Conservation (phyloP, 805 yeast genomes). For the Saturnispora bothae region DNA sequence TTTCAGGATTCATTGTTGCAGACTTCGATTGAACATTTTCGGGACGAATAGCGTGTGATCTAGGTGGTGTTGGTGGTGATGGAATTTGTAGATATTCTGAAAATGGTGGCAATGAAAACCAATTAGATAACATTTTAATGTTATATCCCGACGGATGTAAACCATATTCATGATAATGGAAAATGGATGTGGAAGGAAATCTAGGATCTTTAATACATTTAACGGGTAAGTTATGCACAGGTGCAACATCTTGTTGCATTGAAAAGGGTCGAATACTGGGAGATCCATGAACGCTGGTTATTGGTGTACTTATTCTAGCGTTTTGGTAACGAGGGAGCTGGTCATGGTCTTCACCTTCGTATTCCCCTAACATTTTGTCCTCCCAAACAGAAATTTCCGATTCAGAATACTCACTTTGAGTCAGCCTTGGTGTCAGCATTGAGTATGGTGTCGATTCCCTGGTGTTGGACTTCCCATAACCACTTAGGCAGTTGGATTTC, state of each 20-base stretch:
- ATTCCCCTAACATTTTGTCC: background rate
- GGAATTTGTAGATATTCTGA: slow-evolving; percentile 25
- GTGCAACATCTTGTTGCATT: background rate
- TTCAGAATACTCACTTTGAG: slow-evolving; percentile 7
- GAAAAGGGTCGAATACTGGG: background rate
- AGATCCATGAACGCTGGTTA: background rate
- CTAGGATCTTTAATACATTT: slow-evolving; percentile 15
- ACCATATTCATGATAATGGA: slow-evolving; percentile 19
- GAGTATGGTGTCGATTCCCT: background rate
- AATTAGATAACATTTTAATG: slow-evolving; percentile 23
- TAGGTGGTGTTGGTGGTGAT: slow-evolving; percentile 27
- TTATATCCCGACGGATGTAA: slow-evolving; percentile 20
- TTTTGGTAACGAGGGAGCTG: background rate
- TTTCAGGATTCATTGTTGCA: slow-evolving; percentile 24
- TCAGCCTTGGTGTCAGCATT: slow-evolving; percentile 3
- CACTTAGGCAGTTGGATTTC: slow-evolving; percentile 1
- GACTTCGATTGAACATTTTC: slow-evolving; percentile 10
- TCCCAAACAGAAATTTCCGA: slow-evolving; percentile 8
- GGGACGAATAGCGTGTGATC: background rate
- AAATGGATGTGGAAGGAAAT: slow-evolving; percentile 24
- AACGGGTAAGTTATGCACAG: background rate
- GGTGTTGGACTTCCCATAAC: background rate
- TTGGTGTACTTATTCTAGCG: background rate
- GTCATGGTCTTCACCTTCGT: background rate
- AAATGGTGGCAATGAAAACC: slow-evolving; percentile 30